Base-by-base conservation (phyloP, 1,284 basidiomycete species). In the Gymnopus androsaceus region DNA sequence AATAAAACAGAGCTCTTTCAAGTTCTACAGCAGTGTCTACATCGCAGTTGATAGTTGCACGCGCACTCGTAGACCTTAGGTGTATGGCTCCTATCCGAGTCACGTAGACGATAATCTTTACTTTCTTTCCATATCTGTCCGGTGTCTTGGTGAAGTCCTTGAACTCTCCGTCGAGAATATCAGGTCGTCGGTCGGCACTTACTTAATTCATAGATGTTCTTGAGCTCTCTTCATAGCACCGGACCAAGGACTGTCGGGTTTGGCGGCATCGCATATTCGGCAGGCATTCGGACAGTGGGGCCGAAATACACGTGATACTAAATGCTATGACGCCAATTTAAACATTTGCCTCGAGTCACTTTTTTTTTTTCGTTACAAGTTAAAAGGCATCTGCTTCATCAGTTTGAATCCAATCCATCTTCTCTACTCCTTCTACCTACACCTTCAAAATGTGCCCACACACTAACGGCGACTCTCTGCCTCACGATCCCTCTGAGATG, bases 371-470 rank as follows among this genome's bases (percentile, higher is more conserved):
- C 41, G 28, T 42, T n/a, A 21, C 34, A 36, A 12, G 23, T 48
- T 7, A 23, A 21, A 48, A 28, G 38, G 11, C 25, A 50, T 37
- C 14, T 23, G 21, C 12, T 27, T 34, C 40, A 44, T 42, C 40
- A 25, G 52, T 41, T 55, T 51, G 61, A 54, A 51, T 30, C 59
- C 56, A 37, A 55, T 55, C 58, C 46, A 42, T 25, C 38, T 25
- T 9, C 23, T 4, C 23, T 25, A 27, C 28, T 14, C 14, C n/a
- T 42, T 11, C 41, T 15, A 25, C 8, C 12, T 27, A 27, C 25
- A 12, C 28, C 5, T 4, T 17, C 51, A 58, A 48, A 68, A 88
- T 90, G 87, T 90, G 87, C 73, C 84, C 85, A 34, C 82, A 84
- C 72, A 66, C 76, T 64, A 84, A 81, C 75, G 77, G 72, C 59